These are phyloP conservation scores for Margaritispora aquatica DNA, from an alignment of 495 filamentous ascomycete species.

Conservation along the genomic window DNA sequence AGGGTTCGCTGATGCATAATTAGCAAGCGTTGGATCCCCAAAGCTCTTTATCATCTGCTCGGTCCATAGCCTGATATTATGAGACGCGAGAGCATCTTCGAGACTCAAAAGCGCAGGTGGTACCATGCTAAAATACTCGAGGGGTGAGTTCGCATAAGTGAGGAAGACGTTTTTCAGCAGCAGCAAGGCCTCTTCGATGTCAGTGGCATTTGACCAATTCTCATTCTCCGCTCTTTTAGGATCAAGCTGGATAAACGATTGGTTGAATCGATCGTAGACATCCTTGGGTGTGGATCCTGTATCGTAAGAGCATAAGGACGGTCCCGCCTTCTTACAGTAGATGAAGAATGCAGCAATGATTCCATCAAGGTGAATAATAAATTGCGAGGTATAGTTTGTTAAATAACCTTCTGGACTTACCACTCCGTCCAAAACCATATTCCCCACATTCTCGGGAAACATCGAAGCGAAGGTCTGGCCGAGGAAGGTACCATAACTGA, in stretches of 20 bases:
- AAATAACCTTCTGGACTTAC: conserved; percentile 36
- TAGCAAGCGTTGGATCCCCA: background rate
- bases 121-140: background rate
- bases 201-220: conserved; percentile 10
- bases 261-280: conserved; percentile 9
- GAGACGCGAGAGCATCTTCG: background rate
- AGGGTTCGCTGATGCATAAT: background rate
- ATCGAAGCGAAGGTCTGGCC: conserved; percentile 47
- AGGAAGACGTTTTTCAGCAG: background rate
- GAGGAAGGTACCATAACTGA: conserved; percentile 63
- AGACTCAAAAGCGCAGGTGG: background rate
- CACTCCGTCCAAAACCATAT: conserved; percentile 42
- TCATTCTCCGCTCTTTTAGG: background rate
- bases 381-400: background rate
- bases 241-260: conserved; percentile 2
- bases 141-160: background rate
- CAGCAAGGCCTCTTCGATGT: conserved; percentile 1
- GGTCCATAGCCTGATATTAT: background rate
- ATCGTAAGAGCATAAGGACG: conserved; percentile 30
- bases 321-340: conserved; percentile 46
- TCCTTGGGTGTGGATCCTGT: conserved; percentile 5
- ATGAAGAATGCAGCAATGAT: conserved; percentile 37
- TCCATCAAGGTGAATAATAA: background rate
- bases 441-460: conserved; percentile 38
- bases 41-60: background rate